phyloP scores from a whole-genome alignment of 768 basidiomycete species.

The Mycena albidolilacea region DNA sequence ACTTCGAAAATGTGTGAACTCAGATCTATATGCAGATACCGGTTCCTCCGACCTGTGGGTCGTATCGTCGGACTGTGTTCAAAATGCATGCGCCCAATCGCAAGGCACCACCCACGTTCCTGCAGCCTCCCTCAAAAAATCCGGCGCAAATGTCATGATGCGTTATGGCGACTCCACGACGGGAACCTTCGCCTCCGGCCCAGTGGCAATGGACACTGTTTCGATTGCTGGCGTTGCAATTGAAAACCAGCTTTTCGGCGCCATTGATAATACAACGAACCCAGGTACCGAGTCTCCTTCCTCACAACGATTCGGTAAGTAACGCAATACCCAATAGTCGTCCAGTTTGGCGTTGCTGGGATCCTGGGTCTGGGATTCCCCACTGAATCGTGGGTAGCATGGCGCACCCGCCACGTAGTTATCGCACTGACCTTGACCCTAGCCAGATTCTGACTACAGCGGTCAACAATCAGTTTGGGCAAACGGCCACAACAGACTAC shows the following conservation, averaged over 20 bases:
- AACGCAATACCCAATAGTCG: conserved; percentile 47
- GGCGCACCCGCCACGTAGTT: neutral
- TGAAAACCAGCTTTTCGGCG: conserved; percentile 67
- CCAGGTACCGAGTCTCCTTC: conserved; percentile 9
- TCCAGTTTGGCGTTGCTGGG: conserved; percentile 68
- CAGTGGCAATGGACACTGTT: conserved; percentile 67
- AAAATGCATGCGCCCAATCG: conserved; percentile 55
- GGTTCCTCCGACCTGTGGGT: conserved; percentile 84
- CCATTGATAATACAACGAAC: conserved; percentile 72
- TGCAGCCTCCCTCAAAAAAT: conserved; percentile 52
- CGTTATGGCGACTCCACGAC: conserved; percentile 78
- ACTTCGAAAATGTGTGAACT: neutral
- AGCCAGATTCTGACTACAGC: conserved; percentile 58
- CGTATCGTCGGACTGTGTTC: conserved; percentile 64
- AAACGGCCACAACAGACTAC: conserved; percentile 49
- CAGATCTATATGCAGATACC: conserved; percentile 62
- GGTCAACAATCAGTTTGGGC: conserved; percentile 43
- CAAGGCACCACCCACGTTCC: conserved; percentile 59
- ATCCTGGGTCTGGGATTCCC: conserved; percentile 83
- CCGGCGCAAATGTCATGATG: conserved; percentile 56
- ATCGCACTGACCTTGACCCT: conserved; percentile 13
- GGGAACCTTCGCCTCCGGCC: conserved; percentile 72
- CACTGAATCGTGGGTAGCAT: conserved; percentile 64
- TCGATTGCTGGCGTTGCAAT: conserved; percentile 70
- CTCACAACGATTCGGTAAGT: neutral